A percentile compares a stretch with the other conserved stretches of the same genome.
Conservation (phyloP, 257 asterid species). For the Solanum bukasovii region DNA sequence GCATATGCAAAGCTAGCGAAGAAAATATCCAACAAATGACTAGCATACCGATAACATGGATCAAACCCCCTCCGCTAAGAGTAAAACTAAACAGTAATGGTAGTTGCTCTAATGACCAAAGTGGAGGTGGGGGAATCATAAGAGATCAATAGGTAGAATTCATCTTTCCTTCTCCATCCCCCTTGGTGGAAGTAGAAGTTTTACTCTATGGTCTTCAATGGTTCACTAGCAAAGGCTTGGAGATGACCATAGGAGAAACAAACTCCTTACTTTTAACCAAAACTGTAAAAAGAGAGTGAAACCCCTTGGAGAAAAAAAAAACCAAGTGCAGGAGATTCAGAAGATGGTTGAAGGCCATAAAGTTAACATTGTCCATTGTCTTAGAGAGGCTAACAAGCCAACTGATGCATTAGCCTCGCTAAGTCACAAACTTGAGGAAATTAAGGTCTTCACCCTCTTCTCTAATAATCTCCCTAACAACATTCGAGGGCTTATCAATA, state of each 20-base stretch:
- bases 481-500: no score
- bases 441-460: no score
- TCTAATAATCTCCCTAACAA: no score
- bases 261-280: neutral
- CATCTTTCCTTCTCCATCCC: neutral
- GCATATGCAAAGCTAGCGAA: neutral
- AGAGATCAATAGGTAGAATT: neutral
- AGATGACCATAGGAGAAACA: neutral
- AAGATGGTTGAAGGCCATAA: no score
- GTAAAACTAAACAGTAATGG: neutral
- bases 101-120: neutral
- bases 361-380: no score
- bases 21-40: neutral
- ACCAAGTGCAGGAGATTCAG: neutral
- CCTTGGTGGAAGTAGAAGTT: neutral
- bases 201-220: neutral
- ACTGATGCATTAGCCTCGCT: no score
- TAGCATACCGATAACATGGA: neutral
- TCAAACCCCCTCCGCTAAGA: neutral
- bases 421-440: no score
- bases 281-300: neutral
- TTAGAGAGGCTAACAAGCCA: no score
- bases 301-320: neutral
- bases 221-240: neutral
- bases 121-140: neutral